Percentiles rank a stretch among this genome's conserved stretches.
These are phyloP conservation scores for Aspergillus sp. DNA, from an alignment of 2,329 filamentous ascomycete genomes.

Conservation along the genomic window DNA sequence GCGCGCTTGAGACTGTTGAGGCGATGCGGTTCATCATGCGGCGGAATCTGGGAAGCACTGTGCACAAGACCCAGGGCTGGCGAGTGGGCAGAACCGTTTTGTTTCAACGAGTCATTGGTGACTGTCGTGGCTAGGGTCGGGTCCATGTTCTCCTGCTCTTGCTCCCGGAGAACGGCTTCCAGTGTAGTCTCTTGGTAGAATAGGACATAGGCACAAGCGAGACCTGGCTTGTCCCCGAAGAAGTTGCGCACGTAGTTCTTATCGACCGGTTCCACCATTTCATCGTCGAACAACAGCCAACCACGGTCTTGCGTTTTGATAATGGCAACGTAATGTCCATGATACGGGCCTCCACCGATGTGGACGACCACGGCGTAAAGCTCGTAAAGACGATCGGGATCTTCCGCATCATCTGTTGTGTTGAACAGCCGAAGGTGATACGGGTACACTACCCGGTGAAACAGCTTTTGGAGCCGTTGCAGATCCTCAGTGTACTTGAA, in stretches of 20 bases:
- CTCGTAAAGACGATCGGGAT: slow-evolving; percentile 92
- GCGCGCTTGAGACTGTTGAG: slow-evolving; percentile 32
- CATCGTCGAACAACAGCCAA: slow-evolving; percentile 96
- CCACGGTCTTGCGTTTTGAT: slow-evolving; percentile 96
- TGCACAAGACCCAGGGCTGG: slow-evolving; percentile 39
- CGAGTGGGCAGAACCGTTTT: slow-evolving; percentile 32
- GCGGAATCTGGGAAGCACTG: slow-evolving; percentile 36
- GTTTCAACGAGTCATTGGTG: slow-evolving; percentile 28
- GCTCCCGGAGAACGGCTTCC: slow-evolving; percentile 70
- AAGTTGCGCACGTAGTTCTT: slow-evolving; percentile 96
- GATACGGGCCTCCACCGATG: slow-evolving; percentile 93
- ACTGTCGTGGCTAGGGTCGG: slow-evolving; percentile 49
- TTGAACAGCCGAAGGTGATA: slow-evolving; percentile 97
- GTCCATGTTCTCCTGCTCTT: slow-evolving; percentile 70
- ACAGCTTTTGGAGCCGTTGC: slow-evolving; percentile 89
- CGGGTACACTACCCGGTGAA: slow-evolving; percentile 94
- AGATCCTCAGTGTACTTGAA: slow-evolving; percentile 99
- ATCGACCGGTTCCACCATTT: slow-evolving; percentile 97
- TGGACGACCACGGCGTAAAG: slow-evolving; percentile 96
- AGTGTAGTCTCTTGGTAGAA: slow-evolving; percentile 92
- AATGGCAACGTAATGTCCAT: slow-evolving; percentile 96
- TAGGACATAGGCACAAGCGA: slow-evolving; percentile 92
- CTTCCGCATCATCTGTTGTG: slow-evolving; percentile 91
- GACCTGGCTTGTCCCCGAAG: slow-evolving; percentile 86
- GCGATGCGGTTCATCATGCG: slow-evolving; percentile 36